A percentile compares a stretch with the other conserved stretches of the same genome.
Evolutionary conservation across 495 filamentous ascomycete species (phyloP).

Genomic region (Hypoxylon perforatum): DNA sequence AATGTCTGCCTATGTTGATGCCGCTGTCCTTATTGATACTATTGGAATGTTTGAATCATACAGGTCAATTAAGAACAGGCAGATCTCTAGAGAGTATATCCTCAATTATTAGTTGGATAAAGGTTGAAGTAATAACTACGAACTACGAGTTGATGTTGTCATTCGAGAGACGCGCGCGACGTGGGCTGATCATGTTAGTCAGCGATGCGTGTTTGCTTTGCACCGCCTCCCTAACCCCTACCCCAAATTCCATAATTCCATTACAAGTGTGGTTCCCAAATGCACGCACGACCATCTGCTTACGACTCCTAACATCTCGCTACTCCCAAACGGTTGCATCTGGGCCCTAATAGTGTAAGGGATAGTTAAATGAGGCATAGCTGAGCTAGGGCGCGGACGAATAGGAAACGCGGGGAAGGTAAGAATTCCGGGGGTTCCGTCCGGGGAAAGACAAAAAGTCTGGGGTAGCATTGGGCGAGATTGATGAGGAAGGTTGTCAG

Average conservation of each 20-base stretch:
- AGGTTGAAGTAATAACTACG: no score
- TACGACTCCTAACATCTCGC: slow-evolving; percentile 19
- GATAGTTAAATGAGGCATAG: slow-evolving; percentile 61
- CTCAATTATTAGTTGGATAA: no score
- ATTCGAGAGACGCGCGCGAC: not conserved
- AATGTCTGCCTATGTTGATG: no score
- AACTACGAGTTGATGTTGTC: not conserved
- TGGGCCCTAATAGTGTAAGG: slow-evolving; percentile 78
- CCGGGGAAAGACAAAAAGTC: slow-evolving; percentile 35
- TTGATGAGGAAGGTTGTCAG: slow-evolving; percentile 43
- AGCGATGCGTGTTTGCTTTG: not conserved
- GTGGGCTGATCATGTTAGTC: not conserved
- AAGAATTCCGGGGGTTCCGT: slow-evolving; percentile 24
- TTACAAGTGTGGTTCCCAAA: slow-evolving; percentile 1
- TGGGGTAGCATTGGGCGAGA: slow-evolving; percentile 37
- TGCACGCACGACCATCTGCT: slow-evolving; percentile 4
- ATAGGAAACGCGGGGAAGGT: slow-evolving; percentile 40
- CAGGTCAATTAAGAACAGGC: no score
- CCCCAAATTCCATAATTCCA: not conserved
- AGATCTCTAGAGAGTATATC: no score
- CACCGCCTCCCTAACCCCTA: slow-evolving; percentile 18
- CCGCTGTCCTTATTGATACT: no score
- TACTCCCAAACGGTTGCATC: slow-evolving; percentile 53
- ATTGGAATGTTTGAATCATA: no score
- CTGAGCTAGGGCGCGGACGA: slow-evolving; percentile 55